Conservation (phyloP, 768 basidiomycete species). For the Fomitopsis serialis region DNA sequence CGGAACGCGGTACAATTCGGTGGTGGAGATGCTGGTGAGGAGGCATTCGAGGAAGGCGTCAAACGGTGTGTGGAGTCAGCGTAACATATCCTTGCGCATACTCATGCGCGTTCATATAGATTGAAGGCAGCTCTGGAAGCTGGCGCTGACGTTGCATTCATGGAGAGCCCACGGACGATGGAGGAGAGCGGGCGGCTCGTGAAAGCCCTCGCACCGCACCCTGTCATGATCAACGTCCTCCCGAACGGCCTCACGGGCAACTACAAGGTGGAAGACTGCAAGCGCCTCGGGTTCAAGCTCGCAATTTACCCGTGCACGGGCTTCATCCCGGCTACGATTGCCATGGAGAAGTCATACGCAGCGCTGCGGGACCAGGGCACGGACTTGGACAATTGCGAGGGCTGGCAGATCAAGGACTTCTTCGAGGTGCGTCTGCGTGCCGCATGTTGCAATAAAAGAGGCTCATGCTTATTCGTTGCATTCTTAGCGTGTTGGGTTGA, state of each 20-base stretch:
- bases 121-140: conserved; percentile 18
- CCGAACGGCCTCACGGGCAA: conserved; percentile 23
- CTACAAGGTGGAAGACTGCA: conserved; percentile 18
- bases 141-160: conserved; percentile 23
- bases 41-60: conserved; percentile 23
- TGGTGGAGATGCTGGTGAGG: conserved; percentile 19
- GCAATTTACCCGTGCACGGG: conserved; percentile 23
- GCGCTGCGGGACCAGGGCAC: conserved; percentile 18
- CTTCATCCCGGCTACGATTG: conserved; percentile 21
- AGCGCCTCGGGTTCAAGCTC: conserved; percentile 20
- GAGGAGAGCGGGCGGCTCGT: conserved; percentile 20
- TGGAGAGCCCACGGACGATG: conserved; percentile 22
- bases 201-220: conserved; percentile 19
- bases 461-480: neutral
- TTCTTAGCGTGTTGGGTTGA: conserved; percentile 17
- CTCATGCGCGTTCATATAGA: neutral
- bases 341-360: conserved; percentile 20
- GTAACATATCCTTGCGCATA: neutral
- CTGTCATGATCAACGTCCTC: conserved; percentile 23
- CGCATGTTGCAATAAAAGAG: neutral
- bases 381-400: conserved; percentile 17
- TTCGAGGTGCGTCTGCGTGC: conserved; percentile 16
- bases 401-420: conserved; percentile 22
- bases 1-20: conserved; percentile 20
- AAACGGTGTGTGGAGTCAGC: conserved; percentile 9